Evolutionary conservation across 257 asterid genomes (phyloP).

Genomic region (Echium plantagineum): DNA sequence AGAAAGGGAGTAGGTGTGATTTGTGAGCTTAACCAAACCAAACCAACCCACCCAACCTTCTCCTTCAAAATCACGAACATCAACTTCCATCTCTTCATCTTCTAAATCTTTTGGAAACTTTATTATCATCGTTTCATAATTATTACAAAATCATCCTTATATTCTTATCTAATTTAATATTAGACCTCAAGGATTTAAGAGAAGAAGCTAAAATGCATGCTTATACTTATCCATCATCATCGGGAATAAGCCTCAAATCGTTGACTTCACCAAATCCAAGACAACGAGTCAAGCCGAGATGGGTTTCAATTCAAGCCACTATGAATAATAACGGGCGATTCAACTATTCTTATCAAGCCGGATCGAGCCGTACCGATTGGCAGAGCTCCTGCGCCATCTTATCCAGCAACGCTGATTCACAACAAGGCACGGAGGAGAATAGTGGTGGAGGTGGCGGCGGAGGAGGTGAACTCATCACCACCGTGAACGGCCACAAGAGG

Average conservation of each 20-base stretch:
- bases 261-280: constrained; percentile 10
- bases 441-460: constrained; percentile 35
- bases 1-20: neutral
- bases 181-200: neutral
- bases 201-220: neutral
- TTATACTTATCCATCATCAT: constrained; percentile 21
- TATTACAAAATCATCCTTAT: neutral
- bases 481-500: constrained; percentile 56
- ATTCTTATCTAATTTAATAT: neutral
- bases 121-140: neutral
- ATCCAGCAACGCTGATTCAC: constrained; percentile 77
- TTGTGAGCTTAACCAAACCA: neutral
- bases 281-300: constrained; percentile 16
- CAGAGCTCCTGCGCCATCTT: constrained; percentile 87
- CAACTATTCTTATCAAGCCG: constrained; percentile 31
- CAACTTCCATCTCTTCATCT: neutral
- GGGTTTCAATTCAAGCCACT: constrained; percentile 9
- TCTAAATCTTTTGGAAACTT: neutral
- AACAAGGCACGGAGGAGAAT: constrained; percentile 46
- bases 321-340: neutral
- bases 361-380: constrained; percentile 69
- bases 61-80: neutral
- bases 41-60: neutral
- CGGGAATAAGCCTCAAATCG: constrained; percentile 30
- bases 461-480: constrained; percentile 17